These are phyloP conservation scores for Gracilaria gracilis DNA, from an alignment of 23 red algal genomes.

Conservation along the genomic window DNA sequence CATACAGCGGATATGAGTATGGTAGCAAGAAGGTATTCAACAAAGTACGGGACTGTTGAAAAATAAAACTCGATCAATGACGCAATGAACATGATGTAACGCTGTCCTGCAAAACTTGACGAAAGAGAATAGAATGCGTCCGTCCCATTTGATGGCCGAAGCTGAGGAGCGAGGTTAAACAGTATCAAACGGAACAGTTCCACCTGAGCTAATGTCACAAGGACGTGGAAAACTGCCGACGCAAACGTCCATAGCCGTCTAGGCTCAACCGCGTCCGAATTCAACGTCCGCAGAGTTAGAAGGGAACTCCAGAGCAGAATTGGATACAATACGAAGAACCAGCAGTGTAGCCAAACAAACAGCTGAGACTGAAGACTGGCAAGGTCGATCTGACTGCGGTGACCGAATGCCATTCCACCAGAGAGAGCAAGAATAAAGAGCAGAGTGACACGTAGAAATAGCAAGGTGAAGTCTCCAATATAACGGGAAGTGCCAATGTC, in stretches of 20 bases:
- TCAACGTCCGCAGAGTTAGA: constrained; percentile 6
- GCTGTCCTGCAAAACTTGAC: constrained; percentile 1
- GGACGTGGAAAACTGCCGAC: constrained; percentile 4
- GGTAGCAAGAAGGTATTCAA: constrained; percentile 11
- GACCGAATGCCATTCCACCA: constrained; percentile 14
- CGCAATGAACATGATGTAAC: constrained; percentile 18
- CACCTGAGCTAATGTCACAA: constrained; percentile 24
- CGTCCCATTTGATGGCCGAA: constrained; percentile 13
- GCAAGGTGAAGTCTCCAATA: neutral
- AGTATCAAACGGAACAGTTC: constrained; percentile 35
- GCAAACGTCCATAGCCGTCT: constrained; percentile 21
- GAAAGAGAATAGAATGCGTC: constrained; percentile 1
- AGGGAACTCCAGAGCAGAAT: constrained; percentile 28
- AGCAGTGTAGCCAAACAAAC: constrained; percentile 45
- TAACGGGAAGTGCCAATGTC: constrained; percentile 21
- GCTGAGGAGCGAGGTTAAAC: neutral
- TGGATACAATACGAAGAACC: constrained; percentile 36
- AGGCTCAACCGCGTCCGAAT: neutral
- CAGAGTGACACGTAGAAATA: constrained; percentile 3
- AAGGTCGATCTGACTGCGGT: constrained; percentile 7
- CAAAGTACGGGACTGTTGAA: neutral
- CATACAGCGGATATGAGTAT: constrained; percentile 12
- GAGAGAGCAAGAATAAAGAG: constrained; percentile 32
- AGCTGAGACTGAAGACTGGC: constrained; percentile 8
- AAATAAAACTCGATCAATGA: constrained; percentile 10